Percentiles rank a stretch among this genome's conserved stretches.
These are phyloP conservation scores for Hibiscus trionum DNA, from an alignment of 345 rosid species.

Conservation along the genomic window DNA sequence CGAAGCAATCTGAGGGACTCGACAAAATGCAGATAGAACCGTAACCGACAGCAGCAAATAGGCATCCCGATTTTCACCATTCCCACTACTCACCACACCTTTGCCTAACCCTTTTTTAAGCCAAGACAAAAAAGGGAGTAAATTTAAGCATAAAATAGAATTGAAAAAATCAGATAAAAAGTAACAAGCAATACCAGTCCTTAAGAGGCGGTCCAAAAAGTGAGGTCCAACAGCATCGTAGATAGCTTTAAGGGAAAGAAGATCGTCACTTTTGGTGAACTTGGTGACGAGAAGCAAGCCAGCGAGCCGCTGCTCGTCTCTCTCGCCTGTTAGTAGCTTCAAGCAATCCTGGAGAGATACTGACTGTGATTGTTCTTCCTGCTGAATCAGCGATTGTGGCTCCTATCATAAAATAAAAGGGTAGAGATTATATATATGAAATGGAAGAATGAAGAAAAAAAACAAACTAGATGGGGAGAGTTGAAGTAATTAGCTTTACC, in stretches of 20 bases:
- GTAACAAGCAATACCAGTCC: conserved; percentile 43
- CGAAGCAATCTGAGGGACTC: conserved; percentile 64
- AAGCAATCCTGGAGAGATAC: conserved; percentile 70
- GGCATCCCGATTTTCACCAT: conserved; percentile 49
- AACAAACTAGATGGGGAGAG: background rate
- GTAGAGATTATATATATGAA: background rate
- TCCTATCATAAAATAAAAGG: conserved; percentile 16
- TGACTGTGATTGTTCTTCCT: conserved; percentile 20
- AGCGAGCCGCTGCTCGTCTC: conserved; percentile 92
- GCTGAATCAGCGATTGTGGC: conserved; percentile 11
- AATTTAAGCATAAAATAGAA: background rate
- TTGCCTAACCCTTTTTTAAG: conserved; percentile 34
- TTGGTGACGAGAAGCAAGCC: conserved; percentile 80
- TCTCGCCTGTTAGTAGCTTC: conserved; percentile 66
- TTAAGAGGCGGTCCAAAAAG: conserved; percentile 69
- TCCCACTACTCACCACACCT: conserved; percentile 33
- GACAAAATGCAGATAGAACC: conserved; percentile 74
- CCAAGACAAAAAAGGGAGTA: background rate
- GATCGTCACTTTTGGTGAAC: conserved; percentile 56
- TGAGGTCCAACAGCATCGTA: conserved; percentile 58
- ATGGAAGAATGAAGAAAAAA: background rate
- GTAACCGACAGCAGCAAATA: conserved; percentile 69
- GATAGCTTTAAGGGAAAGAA: conserved; percentile 39
- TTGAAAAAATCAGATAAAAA: background rate
- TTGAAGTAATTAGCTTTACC: conserved; percentile 6